Evolutionary conservation across 371 early-diverging fungal genomes (phyloP).

Genomic region (Basidiobolus meristosporus): DNA sequence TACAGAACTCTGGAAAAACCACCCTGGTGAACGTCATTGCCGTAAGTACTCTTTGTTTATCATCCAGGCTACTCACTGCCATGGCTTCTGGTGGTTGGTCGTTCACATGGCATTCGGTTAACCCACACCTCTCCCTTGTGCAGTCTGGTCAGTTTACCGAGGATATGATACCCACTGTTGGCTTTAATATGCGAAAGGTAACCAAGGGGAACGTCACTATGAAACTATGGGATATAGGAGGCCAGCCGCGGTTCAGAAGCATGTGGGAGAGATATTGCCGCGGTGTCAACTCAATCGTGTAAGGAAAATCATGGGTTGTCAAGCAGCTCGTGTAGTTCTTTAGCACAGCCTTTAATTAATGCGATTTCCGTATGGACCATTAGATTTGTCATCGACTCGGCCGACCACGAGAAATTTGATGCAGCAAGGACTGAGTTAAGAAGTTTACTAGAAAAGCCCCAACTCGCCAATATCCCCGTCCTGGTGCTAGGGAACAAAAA

Average conservation of each 20-base stretch:
- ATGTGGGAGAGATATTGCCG: constrained; percentile 97
- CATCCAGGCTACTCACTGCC: no score
- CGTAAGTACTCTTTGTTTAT: constrained; percentile 39
- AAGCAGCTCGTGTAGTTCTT: no score
- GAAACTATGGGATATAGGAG: constrained; percentile 98
- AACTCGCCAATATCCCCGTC: constrained; percentile 80
- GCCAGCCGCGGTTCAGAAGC: constrained; percentile 70
- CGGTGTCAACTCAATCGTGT: constrained; percentile 96
- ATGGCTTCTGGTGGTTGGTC: no score
- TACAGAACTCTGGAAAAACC: constrained; percentile 96
- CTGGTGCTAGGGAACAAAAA: constrained; percentile 98
- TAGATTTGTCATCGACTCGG: constrained; percentile 89
- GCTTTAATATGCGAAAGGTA: constrained; percentile 95
- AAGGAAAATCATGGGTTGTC: no score
- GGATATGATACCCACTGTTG: constrained; percentile 95
- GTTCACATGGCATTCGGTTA: no score
- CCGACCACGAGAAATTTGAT: constrained; percentile 80
- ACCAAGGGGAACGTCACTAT: constrained; percentile 87
- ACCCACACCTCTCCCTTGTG: no score
- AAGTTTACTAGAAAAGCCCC: constrained; percentile 76
- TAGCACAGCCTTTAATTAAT: neutral
- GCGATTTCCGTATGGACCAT: constrained; percentile 2
- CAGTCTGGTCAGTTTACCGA: constrained; percentile 88
- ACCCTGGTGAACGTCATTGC: constrained; percentile 95
- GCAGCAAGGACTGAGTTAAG: constrained; percentile 84